Evolutionary conservation across 768 basidiomycete species (phyloP).

Genomic region (Nidularia pulvinata): DNA sequence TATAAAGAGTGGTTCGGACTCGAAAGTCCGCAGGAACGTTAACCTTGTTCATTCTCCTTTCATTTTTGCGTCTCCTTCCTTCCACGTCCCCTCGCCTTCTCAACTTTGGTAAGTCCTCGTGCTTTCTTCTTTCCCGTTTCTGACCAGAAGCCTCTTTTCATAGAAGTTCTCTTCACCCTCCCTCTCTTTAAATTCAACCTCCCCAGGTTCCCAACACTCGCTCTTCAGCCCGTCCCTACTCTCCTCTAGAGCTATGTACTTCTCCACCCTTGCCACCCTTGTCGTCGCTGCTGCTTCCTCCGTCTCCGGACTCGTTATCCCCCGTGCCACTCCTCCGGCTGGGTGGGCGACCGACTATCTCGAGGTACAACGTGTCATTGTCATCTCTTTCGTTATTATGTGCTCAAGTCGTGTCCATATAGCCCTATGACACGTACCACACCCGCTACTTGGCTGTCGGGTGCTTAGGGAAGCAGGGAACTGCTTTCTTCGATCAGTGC

Average conservation of each 20-base stretch:
- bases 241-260: conserved; percentile 32
- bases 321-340: conserved; percentile 35
- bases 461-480: conserved; percentile 46
- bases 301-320: conserved; percentile 35
- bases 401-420: conserved; percentile 1
- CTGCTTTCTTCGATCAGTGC: conserved; percentile 64
- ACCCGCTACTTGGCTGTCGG: conserved; percentile 57
- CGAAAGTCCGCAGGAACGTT: not conserved
- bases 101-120: conserved; percentile 22
- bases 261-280: conserved; percentile 39
- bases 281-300: conserved; percentile 36
- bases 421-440: conserved; percentile 61
- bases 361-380: conserved; percentile 26
- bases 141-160: conserved; percentile 18
- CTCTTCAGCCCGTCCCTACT: conserved; percentile 21
- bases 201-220: conserved; percentile 11
- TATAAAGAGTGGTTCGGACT: not conserved
- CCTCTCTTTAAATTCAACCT: conserved; percentile 18
- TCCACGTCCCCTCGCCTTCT: conserved; percentile 10
- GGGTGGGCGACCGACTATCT: conserved; percentile 45
- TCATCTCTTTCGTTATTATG: conserved; percentile 2
- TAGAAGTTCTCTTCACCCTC: conserved; percentile 10
- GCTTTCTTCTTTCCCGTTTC: conserved; percentile 27
- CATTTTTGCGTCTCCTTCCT: conserved; percentile 9
- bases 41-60: conserved; percentile 5